phyloP scores from a whole-genome alignment of 345 rosid genomes.

The Eucalyptus microcorys region DNA sequence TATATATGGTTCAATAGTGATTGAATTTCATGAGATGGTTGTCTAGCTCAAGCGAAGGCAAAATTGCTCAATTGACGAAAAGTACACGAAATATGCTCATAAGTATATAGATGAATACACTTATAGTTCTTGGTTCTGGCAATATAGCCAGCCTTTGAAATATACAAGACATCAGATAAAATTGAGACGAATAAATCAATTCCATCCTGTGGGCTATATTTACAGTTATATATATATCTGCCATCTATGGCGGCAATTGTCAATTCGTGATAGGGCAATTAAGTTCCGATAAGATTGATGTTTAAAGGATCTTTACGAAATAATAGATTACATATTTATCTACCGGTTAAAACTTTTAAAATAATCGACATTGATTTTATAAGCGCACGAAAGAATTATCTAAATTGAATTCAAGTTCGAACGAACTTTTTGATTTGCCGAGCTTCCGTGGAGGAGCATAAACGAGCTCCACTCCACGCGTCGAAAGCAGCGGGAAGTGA shows the following conservation, averaged over 20 bases:
- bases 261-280: neutral
- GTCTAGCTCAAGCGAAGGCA: neutral
- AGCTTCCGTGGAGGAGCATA: too few relatives aligned
- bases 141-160: too few relatives aligned
- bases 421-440: too few relatives aligned
- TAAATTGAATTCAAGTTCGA: neutral
- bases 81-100: neutral
- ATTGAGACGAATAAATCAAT: neutral
- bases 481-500: neutral
- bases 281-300: neutral
- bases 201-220: accelerated
- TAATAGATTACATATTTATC: too few relatives aligned
- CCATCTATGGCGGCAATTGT: neutral
- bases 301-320: too few relatives aligned
- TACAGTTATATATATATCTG: too few relatives aligned
- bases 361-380: accelerated
- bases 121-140: neutral
- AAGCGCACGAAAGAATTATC: neutral
- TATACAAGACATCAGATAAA: too few relatives aligned
- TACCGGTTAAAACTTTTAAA: too few relatives aligned
- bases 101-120: neutral
- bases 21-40: neutral
- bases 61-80: neutral
- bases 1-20: neutral
- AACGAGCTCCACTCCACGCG: neutral